These are phyloP conservation scores for Aspergillus sp. DNA, from an alignment of 2,329 filamentous ascomycete species.

Conservation along the genomic window DNA sequence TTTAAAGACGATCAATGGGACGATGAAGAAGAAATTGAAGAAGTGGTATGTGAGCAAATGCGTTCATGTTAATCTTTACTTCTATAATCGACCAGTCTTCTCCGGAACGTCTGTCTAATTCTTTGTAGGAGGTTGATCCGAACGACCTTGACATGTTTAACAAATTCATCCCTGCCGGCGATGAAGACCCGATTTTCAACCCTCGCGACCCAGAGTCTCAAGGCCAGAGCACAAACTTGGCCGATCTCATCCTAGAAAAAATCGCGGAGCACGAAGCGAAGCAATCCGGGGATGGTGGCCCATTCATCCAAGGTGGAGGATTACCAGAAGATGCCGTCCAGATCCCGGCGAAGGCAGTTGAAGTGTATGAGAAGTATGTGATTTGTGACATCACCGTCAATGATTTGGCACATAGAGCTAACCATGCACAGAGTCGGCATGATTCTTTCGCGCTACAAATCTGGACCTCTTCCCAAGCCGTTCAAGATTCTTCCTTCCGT, in stretches of 20 bases:
- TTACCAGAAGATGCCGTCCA: conserved; percentile 77
- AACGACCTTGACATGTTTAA: conserved; percentile 88
- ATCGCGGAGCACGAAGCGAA: conserved; percentile 87
- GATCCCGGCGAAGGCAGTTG: conserved; percentile 85
- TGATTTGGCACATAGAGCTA: conserved; percentile 11
- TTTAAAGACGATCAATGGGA: conserved; percentile 67
- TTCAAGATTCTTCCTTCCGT: conserved; percentile 96
- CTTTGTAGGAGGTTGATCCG: conserved; percentile 72
- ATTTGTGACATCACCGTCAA: not conserved
- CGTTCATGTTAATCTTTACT: not conserved
- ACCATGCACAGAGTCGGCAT: conserved; percentile 66
- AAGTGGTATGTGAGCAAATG: conserved; percentile 33
- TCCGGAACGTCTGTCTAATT: not conserved
- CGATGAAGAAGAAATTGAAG: conserved; percentile 68
- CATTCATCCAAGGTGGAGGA: conserved; percentile 53
- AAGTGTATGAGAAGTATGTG: conserved; percentile 82
- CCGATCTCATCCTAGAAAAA: conserved; percentile 89
- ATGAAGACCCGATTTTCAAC: conserved; percentile 71
- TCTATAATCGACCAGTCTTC: conserved; percentile 4
- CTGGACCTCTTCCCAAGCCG: conserved; percentile 92
- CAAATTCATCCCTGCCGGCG: conserved; percentile 76
- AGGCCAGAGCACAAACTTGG: conserved; percentile 71
- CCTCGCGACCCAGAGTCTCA: conserved; percentile 50
- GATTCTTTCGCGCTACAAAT: conserved; percentile 89
- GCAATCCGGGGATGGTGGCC: conserved; percentile 47